A percentile compares a stretch with the other conserved stretches of the same genome.
These are phyloP conservation scores for Arthrinium puccinioides DNA, from an alignment of 2,329 filamentous ascomycete genomes.

Conservation along the genomic window DNA sequence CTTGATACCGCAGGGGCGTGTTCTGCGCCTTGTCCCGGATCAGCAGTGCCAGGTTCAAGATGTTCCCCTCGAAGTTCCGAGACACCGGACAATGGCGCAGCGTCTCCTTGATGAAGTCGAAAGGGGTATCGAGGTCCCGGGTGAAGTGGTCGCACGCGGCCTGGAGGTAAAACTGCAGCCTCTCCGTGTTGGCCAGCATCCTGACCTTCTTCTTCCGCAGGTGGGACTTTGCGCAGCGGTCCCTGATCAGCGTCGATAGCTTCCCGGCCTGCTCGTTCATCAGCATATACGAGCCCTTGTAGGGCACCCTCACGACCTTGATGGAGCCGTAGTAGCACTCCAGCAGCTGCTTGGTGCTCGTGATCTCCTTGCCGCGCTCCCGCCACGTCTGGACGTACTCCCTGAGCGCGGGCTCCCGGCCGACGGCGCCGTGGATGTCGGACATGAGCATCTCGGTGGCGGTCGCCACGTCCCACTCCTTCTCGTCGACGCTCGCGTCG, in stretches of 20 bases:
- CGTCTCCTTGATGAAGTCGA: slow-evolving; percentile 25
- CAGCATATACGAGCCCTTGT: slow-evolving; percentile 32
- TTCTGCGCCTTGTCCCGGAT: slow-evolving; percentile 16
- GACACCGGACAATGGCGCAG: slow-evolving; percentile 22
- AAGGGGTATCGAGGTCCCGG: slow-evolving; percentile 21
- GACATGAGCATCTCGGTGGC: slow-evolving; percentile 31
- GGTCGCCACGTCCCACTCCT: slow-evolving; percentile 33
- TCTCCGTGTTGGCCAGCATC: slow-evolving; percentile 21
- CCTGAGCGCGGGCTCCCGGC: slow-evolving; percentile 24
- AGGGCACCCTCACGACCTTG: slow-evolving; percentile 40
- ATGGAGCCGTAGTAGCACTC: slow-evolving; percentile 43
- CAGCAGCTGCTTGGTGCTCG: slow-evolving; percentile 37
- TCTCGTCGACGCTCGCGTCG: slow-evolving; percentile 27
- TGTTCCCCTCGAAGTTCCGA: slow-evolving; percentile 23
- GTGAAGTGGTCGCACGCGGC: slow-evolving; percentile 25
- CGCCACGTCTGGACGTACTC: slow-evolving; percentile 35
- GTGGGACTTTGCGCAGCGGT: slow-evolving; percentile 31
- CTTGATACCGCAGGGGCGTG: slow-evolving; percentile 11
- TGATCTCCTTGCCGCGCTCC: slow-evolving; percentile 30
- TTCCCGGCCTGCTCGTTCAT: slow-evolving; percentile 40
- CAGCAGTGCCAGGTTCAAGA: slow-evolving; percentile 19
- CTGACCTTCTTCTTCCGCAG: slow-evolving; percentile 33
- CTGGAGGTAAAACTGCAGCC: slow-evolving; percentile 22
- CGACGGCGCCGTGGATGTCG: slow-evolving; percentile 24
- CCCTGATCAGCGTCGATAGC: slow-evolving; percentile 33